Percentiles rank a stretch among this genome's conserved stretches.
Evolutionary conservation across 2,329 filamentous ascomycete species (phyloP).

Genomic region (Beauveria sp.): DNA sequence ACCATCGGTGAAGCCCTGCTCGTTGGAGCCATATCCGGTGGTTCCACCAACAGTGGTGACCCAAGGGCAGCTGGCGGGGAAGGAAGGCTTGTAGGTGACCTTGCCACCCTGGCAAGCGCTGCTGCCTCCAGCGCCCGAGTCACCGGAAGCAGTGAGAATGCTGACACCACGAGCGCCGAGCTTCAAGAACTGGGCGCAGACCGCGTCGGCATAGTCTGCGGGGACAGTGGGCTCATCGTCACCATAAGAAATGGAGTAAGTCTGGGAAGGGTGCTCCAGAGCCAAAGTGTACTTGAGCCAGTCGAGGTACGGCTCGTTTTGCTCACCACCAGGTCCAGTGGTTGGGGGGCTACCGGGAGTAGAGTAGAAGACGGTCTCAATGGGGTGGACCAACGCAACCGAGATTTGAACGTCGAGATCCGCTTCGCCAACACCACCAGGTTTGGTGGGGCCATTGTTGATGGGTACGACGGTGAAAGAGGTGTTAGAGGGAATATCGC

Average conservation of each 20-base stretch:
- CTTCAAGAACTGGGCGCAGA: constrained; percentile 10
- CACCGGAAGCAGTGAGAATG: constrained; percentile 6
- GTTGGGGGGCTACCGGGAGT: constrained; percentile 1
- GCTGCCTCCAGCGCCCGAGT: constrained; percentile 3
- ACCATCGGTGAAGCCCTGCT: background rate
- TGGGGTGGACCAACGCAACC: constrained; percentile 5
- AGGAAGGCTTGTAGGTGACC: background rate
- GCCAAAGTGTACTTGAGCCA: constrained; percentile 10
- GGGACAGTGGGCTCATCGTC: constrained; percentile 6
- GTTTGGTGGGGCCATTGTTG: background rate
- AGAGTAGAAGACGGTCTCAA: constrained; percentile 10
- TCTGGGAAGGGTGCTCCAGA: constrained; percentile 6
- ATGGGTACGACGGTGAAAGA: background rate
- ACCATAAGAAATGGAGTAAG: constrained; percentile 10
- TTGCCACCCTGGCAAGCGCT: background rate
- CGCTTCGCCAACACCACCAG: constrained; percentile 5
- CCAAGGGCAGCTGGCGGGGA: constrained; percentile 11
- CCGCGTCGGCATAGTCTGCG: constrained; percentile 5
- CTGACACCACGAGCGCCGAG: constrained; percentile 9
- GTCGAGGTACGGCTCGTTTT: constrained; percentile 11
- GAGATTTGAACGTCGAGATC: constrained; percentile 11
- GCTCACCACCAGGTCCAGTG: background rate
- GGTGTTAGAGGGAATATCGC: constrained; percentile 1
- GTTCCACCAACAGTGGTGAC: constrained; percentile 9
- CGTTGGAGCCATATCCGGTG: constrained; percentile 1